Evolutionary conservation across 2,329 filamentous ascomycete genomes (phyloP).

Genomic region (Spiromastix sp.): DNA sequence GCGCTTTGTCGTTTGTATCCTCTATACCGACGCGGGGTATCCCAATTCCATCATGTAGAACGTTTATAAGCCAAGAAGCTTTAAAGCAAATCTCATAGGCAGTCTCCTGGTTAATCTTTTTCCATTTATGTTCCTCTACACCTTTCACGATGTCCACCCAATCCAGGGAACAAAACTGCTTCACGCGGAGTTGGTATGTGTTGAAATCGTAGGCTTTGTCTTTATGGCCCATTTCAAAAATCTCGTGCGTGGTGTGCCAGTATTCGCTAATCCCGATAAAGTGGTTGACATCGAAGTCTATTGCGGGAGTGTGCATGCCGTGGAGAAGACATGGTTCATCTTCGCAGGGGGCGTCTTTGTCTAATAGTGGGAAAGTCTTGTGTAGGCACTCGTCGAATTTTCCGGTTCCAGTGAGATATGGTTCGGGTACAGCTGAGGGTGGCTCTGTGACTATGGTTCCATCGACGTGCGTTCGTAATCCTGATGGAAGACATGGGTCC

Average conservation of each 20-base stretch:
- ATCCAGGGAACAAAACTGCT: slow-evolving; percentile 71
- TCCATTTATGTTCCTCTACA: slow-evolving; percentile 56
- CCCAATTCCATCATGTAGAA: slow-evolving; percentile 91
- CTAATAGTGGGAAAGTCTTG: slow-evolving; percentile 72
- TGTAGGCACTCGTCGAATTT: slow-evolving; percentile 75
- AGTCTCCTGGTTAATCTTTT: slow-evolving; percentile 61
- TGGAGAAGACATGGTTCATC: slow-evolving; percentile 82
- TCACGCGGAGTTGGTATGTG: slow-evolving; percentile 77
- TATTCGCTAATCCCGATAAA: slow-evolving; percentile 97
- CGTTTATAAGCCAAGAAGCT: slow-evolving; percentile 93
- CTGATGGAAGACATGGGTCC: slow-evolving; percentile 81
- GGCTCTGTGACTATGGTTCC: slow-evolving; percentile 46
- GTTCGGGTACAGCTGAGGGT: slow-evolving; percentile 29
- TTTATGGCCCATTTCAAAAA: slow-evolving; percentile 70
- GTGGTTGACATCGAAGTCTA: slow-evolving; percentile 95
- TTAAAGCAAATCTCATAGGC: slow-evolving; percentile 93
- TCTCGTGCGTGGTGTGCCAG: slow-evolving; percentile 95
- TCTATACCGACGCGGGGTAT: slow-evolving; percentile 79
- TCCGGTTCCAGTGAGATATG: slow-evolving; percentile 70
- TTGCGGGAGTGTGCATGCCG: slow-evolving; percentile 83
- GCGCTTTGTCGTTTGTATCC: slow-evolving; percentile 39
- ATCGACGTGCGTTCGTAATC: slow-evolving; percentile 62
- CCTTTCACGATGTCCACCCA: slow-evolving; percentile 67
- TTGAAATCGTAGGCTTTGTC: slow-evolving; percentile 78
- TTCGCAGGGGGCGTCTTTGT: slow-evolving; percentile 76